A percentile compares a stretch with the other conserved stretches of the same genome.
These are phyloP conservation scores for Roridomyces roridus DNA, from an alignment of 768 basidiomycete species.

Conservation along the genomic window DNA sequence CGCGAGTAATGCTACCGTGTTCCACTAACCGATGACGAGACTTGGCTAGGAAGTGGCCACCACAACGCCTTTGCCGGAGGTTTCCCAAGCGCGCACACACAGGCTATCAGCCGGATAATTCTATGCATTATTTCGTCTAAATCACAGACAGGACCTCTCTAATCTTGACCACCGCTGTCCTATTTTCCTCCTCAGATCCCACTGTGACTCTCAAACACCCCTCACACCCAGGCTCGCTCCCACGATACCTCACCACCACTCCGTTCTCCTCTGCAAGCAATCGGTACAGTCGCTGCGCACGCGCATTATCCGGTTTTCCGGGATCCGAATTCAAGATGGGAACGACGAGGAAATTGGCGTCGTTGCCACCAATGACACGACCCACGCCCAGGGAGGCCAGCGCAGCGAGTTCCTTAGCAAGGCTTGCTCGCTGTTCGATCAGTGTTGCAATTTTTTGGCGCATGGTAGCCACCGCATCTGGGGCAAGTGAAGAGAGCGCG, in stretches of 20 bases:
- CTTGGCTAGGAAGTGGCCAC: too few species aligned
- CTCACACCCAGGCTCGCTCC: conserved; percentile 82
- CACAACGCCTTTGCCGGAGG: too few species aligned
- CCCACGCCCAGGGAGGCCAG: conserved; percentile 66
- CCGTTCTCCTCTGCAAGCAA: conserved; percentile 83
- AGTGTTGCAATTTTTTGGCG: conserved; percentile 66
- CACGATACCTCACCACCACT: conserved; percentile 91
- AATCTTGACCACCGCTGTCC: conserved; percentile 59
- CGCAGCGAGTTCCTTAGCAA: conserved; percentile 56
- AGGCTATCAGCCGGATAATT: too few species aligned
- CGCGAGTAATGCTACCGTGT: too few species aligned
- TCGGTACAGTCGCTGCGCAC: conserved; percentile 75
- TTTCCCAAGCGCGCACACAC: too few species aligned
- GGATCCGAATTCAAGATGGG: conserved; percentile 73
- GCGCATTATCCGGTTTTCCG: conserved; percentile 58
- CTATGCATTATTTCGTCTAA: too few species aligned
- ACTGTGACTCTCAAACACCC: conserved; percentile 92
- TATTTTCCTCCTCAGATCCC: conserved; percentile 84
- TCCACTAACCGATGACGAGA: too few species aligned
- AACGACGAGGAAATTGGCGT: conserved; percentile 91
- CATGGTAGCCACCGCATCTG: conserved; percentile 67
- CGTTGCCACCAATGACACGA: conserved; percentile 73
- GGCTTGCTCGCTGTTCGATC: conserved; percentile 55
- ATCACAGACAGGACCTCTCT: conserved; percentile 46
- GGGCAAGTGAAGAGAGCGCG: conserved; percentile 79